phyloP scores from a whole-genome alignment of 2,329 filamentous ascomycete species.

The Phialophora tarda region DNA sequence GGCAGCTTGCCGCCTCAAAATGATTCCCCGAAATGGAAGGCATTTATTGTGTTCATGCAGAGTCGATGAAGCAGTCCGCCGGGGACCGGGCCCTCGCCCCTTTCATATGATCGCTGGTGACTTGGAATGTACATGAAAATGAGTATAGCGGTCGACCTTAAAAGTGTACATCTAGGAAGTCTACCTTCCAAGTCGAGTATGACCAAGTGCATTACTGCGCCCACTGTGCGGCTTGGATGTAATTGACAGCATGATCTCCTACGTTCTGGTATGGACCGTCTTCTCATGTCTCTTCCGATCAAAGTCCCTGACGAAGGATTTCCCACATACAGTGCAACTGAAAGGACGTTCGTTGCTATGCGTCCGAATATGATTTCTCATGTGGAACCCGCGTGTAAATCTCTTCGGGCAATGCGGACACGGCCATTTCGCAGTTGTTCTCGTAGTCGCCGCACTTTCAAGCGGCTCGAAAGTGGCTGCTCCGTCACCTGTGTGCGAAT shows the following conservation, averaged over 20 bases:
- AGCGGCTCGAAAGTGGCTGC: constrained; percentile 3
- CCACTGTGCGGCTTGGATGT: background rate
- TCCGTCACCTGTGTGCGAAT: background rate
- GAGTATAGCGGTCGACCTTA: no score
- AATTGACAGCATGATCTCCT: background rate
- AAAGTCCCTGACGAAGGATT: constrained; percentile 2
- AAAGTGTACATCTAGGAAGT: no score
- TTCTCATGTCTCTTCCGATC: constrained; percentile 13
- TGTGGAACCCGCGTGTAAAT: constrained; percentile 4
- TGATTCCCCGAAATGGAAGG: no score
- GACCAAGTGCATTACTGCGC: background rate
- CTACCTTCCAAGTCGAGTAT: no score
- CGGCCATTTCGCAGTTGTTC: background rate
- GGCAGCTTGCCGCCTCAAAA: no score
- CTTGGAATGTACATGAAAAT: no score
- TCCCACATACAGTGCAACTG: constrained; percentile 3
- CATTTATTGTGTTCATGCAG: no score
- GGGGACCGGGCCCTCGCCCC: no score
- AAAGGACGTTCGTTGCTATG: constrained; percentile 5
- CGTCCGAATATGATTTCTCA: constrained; percentile 3
- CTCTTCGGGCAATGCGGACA: constrained; percentile 6
- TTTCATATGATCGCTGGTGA: no score
- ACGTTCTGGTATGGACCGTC: constrained; percentile 5
- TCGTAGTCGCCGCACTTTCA: background rate
- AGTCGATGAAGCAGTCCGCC: no score